Evolutionary conservation across 2,329 filamentous ascomycete species (phyloP), one percentile per base, ranked within the genome.

Genomic region (Bertia moriformis): DNA sequence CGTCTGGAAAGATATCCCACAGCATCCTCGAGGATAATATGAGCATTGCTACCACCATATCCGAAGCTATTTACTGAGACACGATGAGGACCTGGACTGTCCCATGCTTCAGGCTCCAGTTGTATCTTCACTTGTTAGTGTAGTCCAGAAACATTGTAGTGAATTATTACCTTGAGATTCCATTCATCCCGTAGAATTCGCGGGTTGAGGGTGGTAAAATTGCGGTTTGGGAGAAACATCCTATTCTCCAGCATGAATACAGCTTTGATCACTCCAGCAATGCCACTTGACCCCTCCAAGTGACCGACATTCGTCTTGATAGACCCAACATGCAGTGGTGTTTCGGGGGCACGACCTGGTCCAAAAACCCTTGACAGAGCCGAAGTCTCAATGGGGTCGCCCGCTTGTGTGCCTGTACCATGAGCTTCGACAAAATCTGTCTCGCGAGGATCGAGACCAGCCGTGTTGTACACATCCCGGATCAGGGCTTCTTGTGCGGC

Each of bases 41-140:
- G 64, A 0, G 57, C 59, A 42, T 66, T 67, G 14, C 59, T 58
- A 29, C 64, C 65, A 14, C 64, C 63, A 18, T 61, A 65, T 2
- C 63, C 64, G 40, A 65, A 66, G 4, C 56, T 60, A 43, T 29
- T 29, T 29, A 29, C 24, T n/a, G 24, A 29, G 10, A 29, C 24
- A 29, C 24, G 24, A 29, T 29, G 24, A 29, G 24, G 24, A 10
- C 24, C 24, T 29, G 24, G 10, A n/a, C 24, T 29, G 10, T 29
- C 24, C 24, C 24, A 29, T 29, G 24, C 10, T 29, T 29, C 24
- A 10, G 24, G n/a, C 10, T 29, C 24, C 10, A 29, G 24, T 29
- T 29, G 24, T 10, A 29, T 29, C 24, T 29, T 10, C 10, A n/a
- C 10, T 29, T n/a, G 24, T 29, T 29, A 29, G 24, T n/a, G n/a